Evolutionary conservation across 2,329 filamentous ascomycete genomes (phyloP).

Genomic region (Ophiostoma angusticollis): DNA sequence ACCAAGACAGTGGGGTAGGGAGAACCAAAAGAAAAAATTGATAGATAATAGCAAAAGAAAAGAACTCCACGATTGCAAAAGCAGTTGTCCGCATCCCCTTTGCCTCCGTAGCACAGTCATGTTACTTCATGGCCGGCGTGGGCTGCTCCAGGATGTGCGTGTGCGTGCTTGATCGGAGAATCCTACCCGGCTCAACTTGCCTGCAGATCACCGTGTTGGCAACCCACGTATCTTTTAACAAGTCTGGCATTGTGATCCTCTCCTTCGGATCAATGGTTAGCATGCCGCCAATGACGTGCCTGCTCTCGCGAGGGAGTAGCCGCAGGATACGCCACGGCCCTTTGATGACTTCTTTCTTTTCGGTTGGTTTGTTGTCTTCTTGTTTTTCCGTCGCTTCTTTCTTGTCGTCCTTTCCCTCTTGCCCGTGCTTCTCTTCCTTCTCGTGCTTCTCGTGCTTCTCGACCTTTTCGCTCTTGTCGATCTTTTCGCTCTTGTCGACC

Average conservation of each 20-base stretch:
- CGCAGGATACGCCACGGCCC: conserved; percentile 85
- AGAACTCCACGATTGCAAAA: not conserved
- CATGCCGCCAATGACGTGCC: conserved; percentile 86
- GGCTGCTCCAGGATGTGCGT: conserved; percentile 74
- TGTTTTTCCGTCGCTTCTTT: not conserved
- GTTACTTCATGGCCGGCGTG: conserved; percentile 21
- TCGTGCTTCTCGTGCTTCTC: conserved; percentile 1
- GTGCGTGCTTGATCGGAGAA: conserved; percentile 65
- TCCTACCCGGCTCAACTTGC: conserved; percentile 56
- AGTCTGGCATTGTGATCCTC: conserved; percentile 73
- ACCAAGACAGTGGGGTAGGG: not conserved
- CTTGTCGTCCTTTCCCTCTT: conserved; percentile 12
- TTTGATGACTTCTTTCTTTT: conserved; percentile 68
- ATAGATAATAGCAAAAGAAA: not conserved
- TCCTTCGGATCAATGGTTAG: conserved; percentile 75
- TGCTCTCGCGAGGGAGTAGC: conserved; percentile 74
- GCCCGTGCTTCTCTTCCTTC: conserved; percentile 12
- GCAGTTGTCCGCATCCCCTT: too few relatives aligned
- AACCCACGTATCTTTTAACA: conserved; percentile 85
- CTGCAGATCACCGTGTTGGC: conserved; percentile 70
- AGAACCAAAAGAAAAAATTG: not conserved
- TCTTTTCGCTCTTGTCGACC: not conserved
- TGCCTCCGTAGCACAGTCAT: too few relatives aligned
- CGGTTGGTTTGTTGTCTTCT: conserved; percentile 22
- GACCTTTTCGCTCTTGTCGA: not conserved